Conservation (phyloP, 176 grass and related monocot species). For the Themeda triandra region DNA sequence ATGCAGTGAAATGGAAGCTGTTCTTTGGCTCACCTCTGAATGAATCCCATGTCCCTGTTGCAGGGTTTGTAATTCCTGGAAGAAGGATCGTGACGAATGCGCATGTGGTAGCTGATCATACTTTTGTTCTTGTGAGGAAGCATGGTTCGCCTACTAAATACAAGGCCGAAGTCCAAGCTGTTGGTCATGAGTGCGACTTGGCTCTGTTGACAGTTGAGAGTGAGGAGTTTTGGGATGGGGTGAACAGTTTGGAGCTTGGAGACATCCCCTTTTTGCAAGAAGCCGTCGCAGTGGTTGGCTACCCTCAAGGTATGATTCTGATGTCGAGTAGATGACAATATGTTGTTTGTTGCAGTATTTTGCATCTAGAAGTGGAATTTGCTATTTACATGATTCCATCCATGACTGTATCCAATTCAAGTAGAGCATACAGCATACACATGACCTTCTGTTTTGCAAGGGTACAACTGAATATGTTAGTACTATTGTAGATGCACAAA, state of each 20-base stretch:
- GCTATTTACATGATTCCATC: conserved; percentile 10
- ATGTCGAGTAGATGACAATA: background rate
- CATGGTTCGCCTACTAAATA: conserved; percentile 95
- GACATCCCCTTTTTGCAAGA: conserved; percentile 96
- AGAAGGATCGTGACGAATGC: conserved; percentile 83
- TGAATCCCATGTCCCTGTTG: conserved; percentile 29
- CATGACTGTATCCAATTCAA: background rate
- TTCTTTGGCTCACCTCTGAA: conserved; percentile 18
- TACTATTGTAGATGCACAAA: background rate
- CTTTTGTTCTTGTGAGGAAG: conserved; percentile 96
- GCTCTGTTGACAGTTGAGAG: conserved; percentile 79
- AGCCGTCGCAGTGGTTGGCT: conserved; percentile 91
- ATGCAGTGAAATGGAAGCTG: background rate
- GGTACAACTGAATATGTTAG: background rate
- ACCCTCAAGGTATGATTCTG: conserved; percentile 77
- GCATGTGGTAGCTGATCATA: conserved; percentile 92
- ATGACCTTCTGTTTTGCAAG: conserved; percentile 9
- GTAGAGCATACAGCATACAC: background rate
- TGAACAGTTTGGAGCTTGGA: conserved; percentile 85
- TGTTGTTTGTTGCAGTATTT: conserved; percentile 17
- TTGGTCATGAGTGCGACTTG: conserved; percentile 94
- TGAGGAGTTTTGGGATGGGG: conserved; percentile 96
- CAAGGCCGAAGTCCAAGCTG: conserved; percentile 85
- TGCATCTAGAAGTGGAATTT: conserved; percentile 5
- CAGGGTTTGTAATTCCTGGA: conserved; percentile 87